Conservation (phyloP, 768 basidiomycete genomes). For the Lentinus tigrinus region DNA sequence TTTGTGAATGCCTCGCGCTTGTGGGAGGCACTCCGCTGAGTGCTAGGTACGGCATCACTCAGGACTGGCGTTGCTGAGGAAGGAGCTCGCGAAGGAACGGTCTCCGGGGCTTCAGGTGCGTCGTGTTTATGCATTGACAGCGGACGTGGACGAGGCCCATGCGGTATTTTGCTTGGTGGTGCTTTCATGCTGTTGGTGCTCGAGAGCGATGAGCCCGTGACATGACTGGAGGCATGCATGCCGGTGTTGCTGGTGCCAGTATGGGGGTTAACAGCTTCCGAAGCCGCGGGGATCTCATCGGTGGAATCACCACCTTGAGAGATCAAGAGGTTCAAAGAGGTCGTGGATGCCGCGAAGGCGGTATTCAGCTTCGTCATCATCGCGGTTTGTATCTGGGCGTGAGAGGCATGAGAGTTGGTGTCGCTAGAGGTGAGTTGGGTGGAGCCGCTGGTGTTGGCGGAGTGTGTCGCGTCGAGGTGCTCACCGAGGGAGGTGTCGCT, state of each 20-base stretch:
- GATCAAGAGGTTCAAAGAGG: constrained; percentile 5
- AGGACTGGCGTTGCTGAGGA: no score
- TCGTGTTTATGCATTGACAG: constrained; percentile 1
- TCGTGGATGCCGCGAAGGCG: constrained; percentile 16
- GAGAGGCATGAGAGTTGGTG: constrained; percentile 18
- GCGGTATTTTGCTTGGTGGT: constrained; percentile 23
- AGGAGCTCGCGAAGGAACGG: no score
- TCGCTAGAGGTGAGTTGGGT: constrained; percentile 24
- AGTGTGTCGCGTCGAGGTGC: constrained; percentile 13
- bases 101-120: background rate
- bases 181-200: background rate
- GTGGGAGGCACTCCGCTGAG: background rate
- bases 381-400: constrained; percentile 28
- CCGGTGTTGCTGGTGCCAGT: background rate
- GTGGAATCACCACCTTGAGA: background rate
- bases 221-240: background rate
- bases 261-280: background rate
- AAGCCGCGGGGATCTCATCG: background rate
- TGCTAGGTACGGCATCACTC: no score
- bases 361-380: constrained; percentile 25
- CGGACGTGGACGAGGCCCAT: constrained; percentile 23
- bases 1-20: constrained; percentile 30
- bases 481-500: constrained; percentile 2
- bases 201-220: constrained; percentile 6
- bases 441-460: constrained; percentile 15